Evolutionary conservation across 257 asterid genomes (phyloP), one percentile per base, ranked within the genome.

Genomic region (Solanum sejunctum): DNA sequence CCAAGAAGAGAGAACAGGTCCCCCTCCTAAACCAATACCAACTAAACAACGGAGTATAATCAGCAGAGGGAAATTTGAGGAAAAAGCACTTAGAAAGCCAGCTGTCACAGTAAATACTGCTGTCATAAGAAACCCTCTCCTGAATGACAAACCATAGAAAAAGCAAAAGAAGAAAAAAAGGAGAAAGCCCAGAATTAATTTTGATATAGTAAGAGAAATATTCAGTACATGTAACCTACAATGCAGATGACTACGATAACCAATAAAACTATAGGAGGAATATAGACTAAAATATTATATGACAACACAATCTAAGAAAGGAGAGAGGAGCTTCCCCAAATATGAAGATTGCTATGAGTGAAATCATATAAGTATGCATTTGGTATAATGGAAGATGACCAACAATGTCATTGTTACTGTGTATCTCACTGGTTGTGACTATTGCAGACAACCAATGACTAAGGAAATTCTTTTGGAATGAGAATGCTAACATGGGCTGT

Each of bases 21-120:
- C 95, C 43, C 95, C 95, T 28, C 95, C 98, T 80, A 92, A 87
- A 85, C 98, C 98, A 88, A 93, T 78, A 55, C 98, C 95, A 86
- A 92, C 92, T 41, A 94, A 82, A 87, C 92, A 92, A 47, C 97
- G 95, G 61, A 88, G 79, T 83, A 89, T 84, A 69, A 92, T 26
- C 84, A 92, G 88, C 77, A 69, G 75, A 77, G 83, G 64, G 26
- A 90, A 83, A 85, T 89, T 93, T 49, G 94, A 94, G 81, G 98
- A 89, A 86, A 94, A 86, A 60, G 96, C 90, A 88, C 98, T 93
- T 54, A 91, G 87, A 56, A 94, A 84, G 58, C 96, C 97, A 85
- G 96, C 92, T 26, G 80, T 84, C 15, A 92, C 87, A 28, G 95
- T 92, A 45, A 89, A 86, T 78, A 54, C 81, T 57, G 91, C 90